Base-by-base conservation (phyloP, 257 asterid genomes). In the Solanum sitiens region DNA sequence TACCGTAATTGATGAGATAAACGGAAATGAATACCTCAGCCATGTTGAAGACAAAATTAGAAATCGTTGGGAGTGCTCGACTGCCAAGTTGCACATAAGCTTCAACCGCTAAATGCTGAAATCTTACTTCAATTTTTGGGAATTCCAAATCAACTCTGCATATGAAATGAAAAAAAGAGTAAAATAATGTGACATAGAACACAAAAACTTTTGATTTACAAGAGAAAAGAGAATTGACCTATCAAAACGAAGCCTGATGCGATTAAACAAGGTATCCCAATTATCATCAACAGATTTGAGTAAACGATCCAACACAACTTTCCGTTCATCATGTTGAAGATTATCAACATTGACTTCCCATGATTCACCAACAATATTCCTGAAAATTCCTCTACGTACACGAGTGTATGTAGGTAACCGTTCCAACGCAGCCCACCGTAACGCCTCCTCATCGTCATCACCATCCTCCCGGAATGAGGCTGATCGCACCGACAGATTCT, bases 391-490 rank as follows among this genome's bases (percentile, higher is more conserved):
- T 56, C 92, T 93, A 90, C 98, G 87, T 45, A 94, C 97, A 47
- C 99, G 95, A 84, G 89, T 93, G 91, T 93, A 94, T 47, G 99
- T 96, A 88, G 99, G 99, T 89, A 96, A 89, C 91, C 99, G 89
- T 95, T 96, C 98, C 86, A 96, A 89, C 89, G 98, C 99, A 79
- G 99, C 99, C 99, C 99, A 95, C 87, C 95, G 94, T 87, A 96
- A 93, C 86, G 96, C 99, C 92, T 94, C 98, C 94, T 96, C 99
- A 76, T 96, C 99, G 87, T 94, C 98, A 21, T 94, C 98, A 30
- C 94, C 97, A 63, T 95, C 96, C 91, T 94, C 98, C 92, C 98
- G 89, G 27, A 95, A 95, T 45, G 99, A 96, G 92, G 92, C 93
- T 80, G 99, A 94, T 44, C 98, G 91, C 86, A 89, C 98, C 76